phyloP scores from a whole-genome alignment of 371 early-diverging fungal species.

The Apophysomyces elegans region DNA sequence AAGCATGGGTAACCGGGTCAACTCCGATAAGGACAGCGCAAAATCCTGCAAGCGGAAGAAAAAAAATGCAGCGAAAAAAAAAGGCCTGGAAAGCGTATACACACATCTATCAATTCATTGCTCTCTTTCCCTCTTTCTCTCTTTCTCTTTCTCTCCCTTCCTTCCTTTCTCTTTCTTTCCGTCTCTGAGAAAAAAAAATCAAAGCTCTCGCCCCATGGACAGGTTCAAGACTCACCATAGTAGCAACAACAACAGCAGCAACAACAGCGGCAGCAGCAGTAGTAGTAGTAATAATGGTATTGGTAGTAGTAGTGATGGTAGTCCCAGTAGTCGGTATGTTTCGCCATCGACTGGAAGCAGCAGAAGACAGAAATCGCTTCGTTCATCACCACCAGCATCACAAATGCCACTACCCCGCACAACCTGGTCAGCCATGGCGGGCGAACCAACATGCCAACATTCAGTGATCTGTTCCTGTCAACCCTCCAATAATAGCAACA shows the following conservation, averaged over 20 bases:
- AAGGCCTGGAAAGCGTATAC: background rate
- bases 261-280: too few relatives aligned
- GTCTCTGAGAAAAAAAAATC: background rate
- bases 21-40: background rate
- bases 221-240: background rate
- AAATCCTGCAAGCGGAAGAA: background rate
- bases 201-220: background rate
- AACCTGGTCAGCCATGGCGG: background rate
- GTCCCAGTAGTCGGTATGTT: too few relatives aligned
- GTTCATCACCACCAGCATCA: background rate
- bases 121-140: too few relatives aligned
- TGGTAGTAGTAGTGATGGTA: too few relatives aligned
- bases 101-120: too few relatives aligned
- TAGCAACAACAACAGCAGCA: too few relatives aligned
- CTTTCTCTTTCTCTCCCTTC: too few relatives aligned
- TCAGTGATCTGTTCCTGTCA: constrained; percentile 5
- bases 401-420: background rate
- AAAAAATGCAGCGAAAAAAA: background rate
- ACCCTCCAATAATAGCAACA: background rate
- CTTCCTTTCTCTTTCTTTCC: background rate
- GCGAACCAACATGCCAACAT: constrained; percentile 2
- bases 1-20: background rate
- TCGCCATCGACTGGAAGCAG: background rate
- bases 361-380: background rate
- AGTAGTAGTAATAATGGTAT: too few relatives aligned